Evolutionary conservation across 306 rosid species (phyloP).

Genomic region (Casuarina cunninghamiana): DNA sequence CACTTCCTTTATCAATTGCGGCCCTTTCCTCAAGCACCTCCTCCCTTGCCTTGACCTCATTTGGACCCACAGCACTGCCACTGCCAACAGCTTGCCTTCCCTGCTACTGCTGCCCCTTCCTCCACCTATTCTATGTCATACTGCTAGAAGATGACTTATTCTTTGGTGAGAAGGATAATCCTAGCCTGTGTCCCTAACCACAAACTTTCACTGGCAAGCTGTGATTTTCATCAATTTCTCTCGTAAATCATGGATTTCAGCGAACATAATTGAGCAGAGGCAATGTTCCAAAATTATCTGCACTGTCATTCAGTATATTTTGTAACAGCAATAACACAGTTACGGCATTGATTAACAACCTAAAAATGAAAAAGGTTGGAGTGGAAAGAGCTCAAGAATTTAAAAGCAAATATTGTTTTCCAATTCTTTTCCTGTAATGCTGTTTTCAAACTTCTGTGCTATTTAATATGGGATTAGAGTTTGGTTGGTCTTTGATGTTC

Average conservation of each 20-base stretch:
- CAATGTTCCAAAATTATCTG: slow-evolving; percentile 62
- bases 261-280: slow-evolving; percentile 57
- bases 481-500: background rate
- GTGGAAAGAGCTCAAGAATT: slow-evolving; percentile 39
- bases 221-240: slow-evolving; percentile 41
- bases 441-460: background rate
- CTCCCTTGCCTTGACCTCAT: slow-evolving; percentile 79
- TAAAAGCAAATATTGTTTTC: slow-evolving; percentile 41
- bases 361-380: slow-evolving; percentile 31
- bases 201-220: slow-evolving; percentile 41
- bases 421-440: slow-evolving; percentile 29
- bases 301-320: slow-evolving; percentile 41
- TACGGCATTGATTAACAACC: slow-evolving; percentile 18
- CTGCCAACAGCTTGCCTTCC: slow-evolving; percentile 23
- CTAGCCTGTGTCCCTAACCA: slow-evolving; percentile 39
- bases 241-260: slow-evolving; percentile 53
- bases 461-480: background rate
- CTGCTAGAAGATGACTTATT: slow-evolving; percentile 77
- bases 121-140: slow-evolving; percentile 84
- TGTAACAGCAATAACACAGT: slow-evolving; percentile 17
- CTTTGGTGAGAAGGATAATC: slow-evolving; percentile 75
- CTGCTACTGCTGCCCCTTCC: slow-evolving; percentile 65
- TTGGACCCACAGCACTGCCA: slow-evolving; percentile 6
- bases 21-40: slow-evolving; percentile 65
- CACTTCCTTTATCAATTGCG: slow-evolving; percentile 77